phyloP scores from a whole-genome alignment of 768 basidiomycete genomes.

The Termitomyces heimii region DNA sequence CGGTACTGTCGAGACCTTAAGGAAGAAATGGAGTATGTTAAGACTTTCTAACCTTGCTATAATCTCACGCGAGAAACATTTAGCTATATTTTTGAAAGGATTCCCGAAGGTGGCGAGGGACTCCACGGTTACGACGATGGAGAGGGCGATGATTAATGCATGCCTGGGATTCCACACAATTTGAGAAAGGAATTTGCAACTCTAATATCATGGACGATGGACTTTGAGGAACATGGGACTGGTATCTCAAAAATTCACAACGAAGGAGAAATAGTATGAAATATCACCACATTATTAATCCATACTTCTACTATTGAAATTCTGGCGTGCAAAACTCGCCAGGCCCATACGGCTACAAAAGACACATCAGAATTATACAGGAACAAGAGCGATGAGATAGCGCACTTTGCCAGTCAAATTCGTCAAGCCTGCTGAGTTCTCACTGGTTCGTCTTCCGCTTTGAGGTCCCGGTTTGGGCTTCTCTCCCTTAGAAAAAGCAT shows the following conservation, averaged over 20 bases:
- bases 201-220: neutral
- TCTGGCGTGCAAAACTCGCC: slow-evolving; percentile 86
- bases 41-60: neutral
- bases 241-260: neutral
- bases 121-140: slow-evolving; percentile 71
- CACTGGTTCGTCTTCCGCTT: slow-evolving; percentile 77
- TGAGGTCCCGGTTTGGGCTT: slow-evolving; percentile 95
- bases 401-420: slow-evolving; percentile 68
- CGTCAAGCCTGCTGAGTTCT: slow-evolving; percentile 91
- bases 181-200: slow-evolving; percentile 5
- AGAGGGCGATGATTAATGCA: slow-evolving; percentile 64
- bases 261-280: neutral
- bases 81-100: slow-evolving; percentile 64
- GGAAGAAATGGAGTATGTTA: slow-evolving; percentile 74
- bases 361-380: slow-evolving; percentile 3
- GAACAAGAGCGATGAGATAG: neutral
- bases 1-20: slow-evolving; percentile 82
- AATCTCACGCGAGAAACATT: neutral
- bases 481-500: slow-evolving; percentile 73
- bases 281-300: neutral
- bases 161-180: neutral
- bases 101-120: slow-evolving; percentile 76
- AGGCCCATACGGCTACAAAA: slow-evolving; percentile 83
- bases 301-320: slow-evolving; percentile 46
- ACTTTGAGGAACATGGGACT: neutral